phyloP scores from a whole-genome alignment of 139 green algal species.

The Zygnema cylindricum region DNA sequence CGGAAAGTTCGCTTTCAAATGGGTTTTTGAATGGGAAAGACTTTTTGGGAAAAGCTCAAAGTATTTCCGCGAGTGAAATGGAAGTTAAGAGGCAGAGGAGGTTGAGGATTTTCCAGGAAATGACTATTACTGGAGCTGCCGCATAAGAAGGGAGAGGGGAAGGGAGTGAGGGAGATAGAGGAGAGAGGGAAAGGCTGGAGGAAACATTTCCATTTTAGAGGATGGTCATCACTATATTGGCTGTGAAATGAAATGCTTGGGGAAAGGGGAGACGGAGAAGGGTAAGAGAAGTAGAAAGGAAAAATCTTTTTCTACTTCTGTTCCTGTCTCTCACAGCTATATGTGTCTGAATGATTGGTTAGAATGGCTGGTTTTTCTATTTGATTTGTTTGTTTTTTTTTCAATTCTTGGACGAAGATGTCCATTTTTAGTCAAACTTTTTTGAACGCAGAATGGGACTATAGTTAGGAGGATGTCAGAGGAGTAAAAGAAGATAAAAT shows the following conservation, averaged over 20 bases:
- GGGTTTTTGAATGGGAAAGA: no score
- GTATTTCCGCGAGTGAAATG: conserved; percentile 21
- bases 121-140: conserved; percentile 45
- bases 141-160: neutral
- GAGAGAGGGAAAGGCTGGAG: neutral
- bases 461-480: no score
- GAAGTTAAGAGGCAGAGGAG: conserved; percentile 50
- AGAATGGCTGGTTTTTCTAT: no score
- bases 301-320: neutral
- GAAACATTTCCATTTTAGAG: neutral
- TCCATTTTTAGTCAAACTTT: no score
- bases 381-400: no score
- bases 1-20: neutral
- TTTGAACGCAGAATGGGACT: no score
- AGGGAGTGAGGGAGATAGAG: neutral
- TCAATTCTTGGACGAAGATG: no score
- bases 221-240: neutral
- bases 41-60: neutral
- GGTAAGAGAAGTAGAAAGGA: neutral
- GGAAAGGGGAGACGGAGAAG: neutral
- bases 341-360: no score
- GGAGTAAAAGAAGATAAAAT: no score
- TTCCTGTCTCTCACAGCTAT: no score
- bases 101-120: conserved; percentile 55
- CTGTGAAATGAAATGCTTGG: neutral